Base-by-base conservation (phyloP, 805 yeast species). In the Lipomyces sp. region DNA sequence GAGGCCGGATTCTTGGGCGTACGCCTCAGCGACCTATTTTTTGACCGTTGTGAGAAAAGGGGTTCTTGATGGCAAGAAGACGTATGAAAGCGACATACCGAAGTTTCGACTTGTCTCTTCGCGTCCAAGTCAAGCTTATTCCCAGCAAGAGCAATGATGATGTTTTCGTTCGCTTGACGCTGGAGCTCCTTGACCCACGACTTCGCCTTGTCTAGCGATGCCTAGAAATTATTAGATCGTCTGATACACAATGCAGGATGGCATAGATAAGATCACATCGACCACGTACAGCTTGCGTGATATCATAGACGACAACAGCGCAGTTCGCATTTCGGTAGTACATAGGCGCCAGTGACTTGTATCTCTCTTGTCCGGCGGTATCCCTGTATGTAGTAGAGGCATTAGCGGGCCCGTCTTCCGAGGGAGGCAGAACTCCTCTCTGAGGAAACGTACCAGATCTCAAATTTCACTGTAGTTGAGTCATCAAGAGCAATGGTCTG, bases 321-420 rank as follows among this genome's bases (percentile, higher is more conserved):
- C 84, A 79, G 63, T 85, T 81, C 1, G 93, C 83, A 61, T 86
- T 84, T 47, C 95, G 71, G 63, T 86, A 85, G 65, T 86, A 85
- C 83, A 86, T 82, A 16, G 95, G 93, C 0, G 93, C 89, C 55
- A 85, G 69, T 18, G 87, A 82, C 63, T 84, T 86, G 71, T 86
- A 86, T 43, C 95, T 73, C 65, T 85, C 95, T 65, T 85, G 98
- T 23, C 98, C 98, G 0, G 98, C 98, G 13, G 98, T 91, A 66
- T 91, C 98, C 95, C 93, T 63, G 40, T 21, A 4, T 6, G 22
- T 3, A 14, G 18, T 7, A 5, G 11, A 29, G 34, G 18, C 39
- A 35, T 43, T 19, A 18, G 19, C 23, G 11, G 35, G 6, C 16
- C 5, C 16, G 13, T n/a, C n/a, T 7, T 4, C 35, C 35, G 18